Evolutionary conservation across 2,329 filamentous ascomycete species (phyloP).

Genomic region (Gremmenia infestans): DNA sequence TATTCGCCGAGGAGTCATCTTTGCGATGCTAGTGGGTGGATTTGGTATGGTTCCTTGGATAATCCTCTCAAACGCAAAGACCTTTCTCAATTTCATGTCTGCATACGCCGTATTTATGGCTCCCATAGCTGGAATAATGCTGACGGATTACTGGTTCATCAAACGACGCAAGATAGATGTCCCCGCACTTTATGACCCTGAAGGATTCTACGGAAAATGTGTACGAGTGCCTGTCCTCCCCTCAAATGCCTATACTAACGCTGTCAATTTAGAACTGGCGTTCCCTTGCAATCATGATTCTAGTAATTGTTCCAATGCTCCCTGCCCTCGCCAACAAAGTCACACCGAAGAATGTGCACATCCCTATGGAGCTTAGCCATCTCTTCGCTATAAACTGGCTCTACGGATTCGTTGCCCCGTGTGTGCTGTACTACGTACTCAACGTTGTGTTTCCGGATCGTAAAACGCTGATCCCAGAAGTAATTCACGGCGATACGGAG

Average conservation of each 20-base stretch:
- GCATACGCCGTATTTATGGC: slow-evolving; percentile 32
- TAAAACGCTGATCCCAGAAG: slow-evolving; percentile 1
- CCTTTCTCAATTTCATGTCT: slow-evolving; percentile 27
- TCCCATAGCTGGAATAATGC: slow-evolving; percentile 33
- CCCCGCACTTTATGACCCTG: slow-evolving; percentile 29
- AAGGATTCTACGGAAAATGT: slow-evolving; percentile 9
- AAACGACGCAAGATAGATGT: slow-evolving; percentile 29
- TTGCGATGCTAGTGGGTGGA: slow-evolving; percentile 37
- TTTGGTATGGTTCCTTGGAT: slow-evolving; percentile 44
- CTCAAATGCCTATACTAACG: neutral
- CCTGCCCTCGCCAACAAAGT: slow-evolving; percentile 11
- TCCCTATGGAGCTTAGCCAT: slow-evolving; percentile 1
- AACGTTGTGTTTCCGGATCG: slow-evolving; percentile 7
- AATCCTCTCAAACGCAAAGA: slow-evolving; percentile 32
- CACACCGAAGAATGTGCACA: slow-evolving; percentile 5
- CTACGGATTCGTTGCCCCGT: slow-evolving; percentile 8
- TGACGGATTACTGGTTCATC: slow-evolving; percentile 29
- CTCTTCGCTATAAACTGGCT: slow-evolving; percentile 12
- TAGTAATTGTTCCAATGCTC: slow-evolving; percentile 8
- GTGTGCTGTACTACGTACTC: slow-evolving; percentile 9
- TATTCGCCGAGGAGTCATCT: slow-evolving; percentile 39
- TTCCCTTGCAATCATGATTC: slow-evolving; percentile 5
- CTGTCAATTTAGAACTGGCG: slow-evolving; percentile 6
- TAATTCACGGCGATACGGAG: slow-evolving; percentile 4
- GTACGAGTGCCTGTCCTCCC: neutral